Conservation (phyloP, 225 moss, liverwort and hornwort genomes). For the Thuidium tamariscinum region DNA sequence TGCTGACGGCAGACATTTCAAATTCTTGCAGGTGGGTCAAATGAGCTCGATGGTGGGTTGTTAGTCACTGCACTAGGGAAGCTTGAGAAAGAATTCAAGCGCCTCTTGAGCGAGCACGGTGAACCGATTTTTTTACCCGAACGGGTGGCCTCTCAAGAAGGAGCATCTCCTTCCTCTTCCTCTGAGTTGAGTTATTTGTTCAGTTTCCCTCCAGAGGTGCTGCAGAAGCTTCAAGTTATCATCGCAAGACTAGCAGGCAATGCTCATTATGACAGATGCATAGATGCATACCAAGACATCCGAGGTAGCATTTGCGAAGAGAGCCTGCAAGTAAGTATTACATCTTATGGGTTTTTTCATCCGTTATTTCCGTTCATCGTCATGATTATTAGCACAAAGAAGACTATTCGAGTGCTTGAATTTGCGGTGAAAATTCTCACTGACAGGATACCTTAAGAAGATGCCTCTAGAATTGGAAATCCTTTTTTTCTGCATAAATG, state of each 20-base stretch:
- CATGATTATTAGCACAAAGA: neutral
- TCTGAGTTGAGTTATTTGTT: constrained; percentile 26
- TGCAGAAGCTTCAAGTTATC: constrained; percentile 60
- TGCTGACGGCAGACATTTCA: neutral
- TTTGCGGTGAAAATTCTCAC: neutral
- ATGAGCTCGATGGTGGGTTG: constrained; percentile 54
- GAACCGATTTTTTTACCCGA: constrained; percentile 28
- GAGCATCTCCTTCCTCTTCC: constrained; percentile 12
- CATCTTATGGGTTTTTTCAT: neutral
- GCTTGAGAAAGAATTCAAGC: constrained; percentile 59
- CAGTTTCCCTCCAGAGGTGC: constrained; percentile 30
- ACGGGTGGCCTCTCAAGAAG: constrained; percentile 8
- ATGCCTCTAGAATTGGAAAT: neutral
- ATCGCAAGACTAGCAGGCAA: constrained; percentile 47
- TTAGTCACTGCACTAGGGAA: constrained; percentile 48
- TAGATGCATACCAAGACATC: constrained; percentile 61
- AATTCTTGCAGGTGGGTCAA: constrained; percentile 24
- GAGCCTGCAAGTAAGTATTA: constrained; percentile 39
- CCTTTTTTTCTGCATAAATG: neutral
- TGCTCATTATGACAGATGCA: constrained; percentile 44
- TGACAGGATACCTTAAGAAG: neutral
- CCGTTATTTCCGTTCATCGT: neutral
- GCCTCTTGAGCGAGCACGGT: constrained; percentile 39
- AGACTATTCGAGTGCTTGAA: neutral
- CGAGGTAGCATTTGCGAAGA: constrained; percentile 40